Evolutionary conservation across 2,329 filamentous ascomycete genomes (phyloP).

Genomic region (Trichoderma atroviride): DNA sequence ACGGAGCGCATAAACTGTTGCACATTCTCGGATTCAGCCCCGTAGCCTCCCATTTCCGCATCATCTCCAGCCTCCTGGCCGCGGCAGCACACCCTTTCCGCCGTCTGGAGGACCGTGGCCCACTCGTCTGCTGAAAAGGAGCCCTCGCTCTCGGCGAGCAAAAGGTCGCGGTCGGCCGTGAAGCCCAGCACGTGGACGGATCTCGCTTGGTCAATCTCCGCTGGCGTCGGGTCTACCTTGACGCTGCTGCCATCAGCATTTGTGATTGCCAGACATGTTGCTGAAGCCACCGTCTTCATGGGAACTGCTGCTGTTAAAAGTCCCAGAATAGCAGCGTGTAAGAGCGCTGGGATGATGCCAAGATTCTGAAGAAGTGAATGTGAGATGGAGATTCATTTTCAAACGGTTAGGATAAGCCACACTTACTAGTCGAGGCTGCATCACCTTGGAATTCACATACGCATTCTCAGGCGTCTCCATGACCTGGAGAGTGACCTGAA

Average conservation of each 20-base stretch:
- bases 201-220: slow-evolving; percentile 62
- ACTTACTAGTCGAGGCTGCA: slow-evolving; percentile 63
- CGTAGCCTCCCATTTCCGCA: slow-evolving; percentile 50
- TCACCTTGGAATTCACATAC: slow-evolving; percentile 61
- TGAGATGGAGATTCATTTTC: slow-evolving; percentile 26
- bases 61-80: slow-evolving; percentile 44
- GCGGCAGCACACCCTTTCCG: slow-evolving; percentile 65
- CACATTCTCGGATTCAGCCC: slow-evolving; percentile 50
- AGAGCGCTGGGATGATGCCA: slow-evolving; percentile 74
- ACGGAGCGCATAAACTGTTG: slow-evolving; percentile 64
- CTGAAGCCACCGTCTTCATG: slow-evolving; percentile 70
- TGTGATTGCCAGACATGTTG: slow-evolving; percentile 64
- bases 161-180: slow-evolving; percentile 69
- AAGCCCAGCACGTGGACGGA: slow-evolving; percentile 86
- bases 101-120: slow-evolving; percentile 68
- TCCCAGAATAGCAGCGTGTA: slow-evolving; percentile 78
- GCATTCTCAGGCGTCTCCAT: slow-evolving; percentile 69
- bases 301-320: slow-evolving; percentile 83
- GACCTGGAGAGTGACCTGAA: slow-evolving; percentile 82
- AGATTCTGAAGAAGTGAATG: slow-evolving; percentile 61
- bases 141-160: slow-evolving; percentile 82
- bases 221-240: slow-evolving; percentile 63
- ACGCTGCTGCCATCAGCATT: slow-evolving; percentile 37
- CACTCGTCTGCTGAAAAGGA: slow-evolving; percentile 75
- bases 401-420: slow-evolving; percentile 30